phyloP scores from a whole-genome alignment of 1,284 basidiomycete genomes.

The Inonotus obliquus region DNA sequence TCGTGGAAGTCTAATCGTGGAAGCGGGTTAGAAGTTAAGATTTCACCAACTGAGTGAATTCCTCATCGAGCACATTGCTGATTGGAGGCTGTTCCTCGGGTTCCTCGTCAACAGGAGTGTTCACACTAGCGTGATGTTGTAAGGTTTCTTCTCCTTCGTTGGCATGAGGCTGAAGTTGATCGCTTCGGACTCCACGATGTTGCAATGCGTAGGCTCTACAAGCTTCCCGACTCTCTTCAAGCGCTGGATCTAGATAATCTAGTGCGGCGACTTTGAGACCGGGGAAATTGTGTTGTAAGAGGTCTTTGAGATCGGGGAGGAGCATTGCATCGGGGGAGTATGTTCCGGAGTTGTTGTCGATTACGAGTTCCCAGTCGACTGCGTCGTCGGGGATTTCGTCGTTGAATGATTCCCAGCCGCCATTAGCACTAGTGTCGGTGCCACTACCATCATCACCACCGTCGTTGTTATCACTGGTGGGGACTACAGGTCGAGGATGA shows the following conservation, averaged over 20 bases:
- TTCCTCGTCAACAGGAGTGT: slow-evolving; percentile 19
- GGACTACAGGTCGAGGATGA: slow-evolving; percentile 54
- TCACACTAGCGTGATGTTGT: slow-evolving; percentile 23
- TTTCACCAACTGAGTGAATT: not conserved
- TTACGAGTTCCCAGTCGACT: slow-evolving; percentile 65
- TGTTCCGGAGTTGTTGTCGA: slow-evolving; percentile 76
- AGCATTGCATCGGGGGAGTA: slow-evolving; percentile 60
- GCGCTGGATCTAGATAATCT: slow-evolving; percentile 52
- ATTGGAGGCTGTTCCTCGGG: slow-evolving; percentile 11
- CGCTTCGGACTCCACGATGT: slow-evolving; percentile 47
- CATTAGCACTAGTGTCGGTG: slow-evolving; percentile 21
- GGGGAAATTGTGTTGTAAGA: slow-evolving; percentile 66
- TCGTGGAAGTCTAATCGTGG: not conserved
- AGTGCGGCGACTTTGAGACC: slow-evolving; percentile 54
- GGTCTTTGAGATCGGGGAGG: slow-evolving; percentile 47
- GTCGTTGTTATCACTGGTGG: no score
- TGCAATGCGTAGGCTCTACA: slow-evolving; percentile 59
- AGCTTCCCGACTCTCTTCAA: slow-evolving; percentile 55
- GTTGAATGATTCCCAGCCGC: slow-evolving; percentile 61
- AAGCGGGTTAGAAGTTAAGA: not conserved
- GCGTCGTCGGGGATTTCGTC: slow-evolving; percentile 48
- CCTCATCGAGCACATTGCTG: not conserved
- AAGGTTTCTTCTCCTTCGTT: slow-evolving; percentile 49
- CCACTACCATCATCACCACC: not conserved
- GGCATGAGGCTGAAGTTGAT: slow-evolving; percentile 60